Base-by-base conservation (phyloP, 306 rosid genomes). In the Pueraria montana region DNA sequence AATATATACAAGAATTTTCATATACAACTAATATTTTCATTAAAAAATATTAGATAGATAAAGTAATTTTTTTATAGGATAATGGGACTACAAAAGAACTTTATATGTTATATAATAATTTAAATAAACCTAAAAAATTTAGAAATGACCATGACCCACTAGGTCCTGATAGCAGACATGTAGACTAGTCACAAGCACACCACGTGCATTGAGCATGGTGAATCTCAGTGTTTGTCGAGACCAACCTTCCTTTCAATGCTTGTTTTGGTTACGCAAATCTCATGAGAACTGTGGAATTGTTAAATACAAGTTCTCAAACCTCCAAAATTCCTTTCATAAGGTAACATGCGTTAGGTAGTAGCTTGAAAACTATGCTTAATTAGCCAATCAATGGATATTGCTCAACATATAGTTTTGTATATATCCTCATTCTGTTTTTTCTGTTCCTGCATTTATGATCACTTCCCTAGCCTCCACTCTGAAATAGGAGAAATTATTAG, bases 151-250 rank as follows among this genome's bases (percentile, higher is more conserved):
- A 63, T 16, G 8, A 50, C 56, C 5, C 7, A 18, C 4, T 14
- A 0, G 18, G 5, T 8, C 62, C 40, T 4, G 6, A 36, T 36
- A 36, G 4, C 1, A 6, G 4, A 6, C 42, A 56, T 21, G 11
- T 18, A 55, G 32, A 48, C 13, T 43, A 40, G 77, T 68, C 65
- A 45, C 36, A 77, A 50, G 63, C 73, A 59, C 38, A 59, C 27
- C 74, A 52, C 87, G 67, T 84, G 87, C 38, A 34, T 23, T n/a
- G 26, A 61, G 79, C 83, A 70, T 83, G 86, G 70, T 61, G 27
- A 70, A 45, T 20, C 73, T 34, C 73, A 20, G 72, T 16, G 24
- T 13, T 11, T 83, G 62, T 72, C 81, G 83, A 80, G 62, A 24
- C 61, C 79, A 84, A 64, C 76, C 30, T 83, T 86, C 82, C 81